Percentiles rank a stretch among this genome's conserved stretches.
Conservation (phyloP, 192 early-diverging fungal genomes). For the Oehlia diaphana region DNA sequence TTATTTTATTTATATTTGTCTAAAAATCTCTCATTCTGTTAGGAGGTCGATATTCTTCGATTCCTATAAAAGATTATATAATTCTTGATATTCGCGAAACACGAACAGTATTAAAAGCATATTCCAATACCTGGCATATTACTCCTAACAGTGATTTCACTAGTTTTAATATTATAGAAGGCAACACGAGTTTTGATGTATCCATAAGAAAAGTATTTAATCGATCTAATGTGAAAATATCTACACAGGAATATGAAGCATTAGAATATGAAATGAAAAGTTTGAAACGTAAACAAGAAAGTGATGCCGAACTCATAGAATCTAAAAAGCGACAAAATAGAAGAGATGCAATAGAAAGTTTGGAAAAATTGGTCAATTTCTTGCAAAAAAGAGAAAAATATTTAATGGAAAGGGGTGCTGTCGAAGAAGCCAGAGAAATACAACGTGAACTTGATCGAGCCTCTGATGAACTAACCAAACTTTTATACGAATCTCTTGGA, state of each 20-base stretch:
- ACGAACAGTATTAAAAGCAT: conserved; percentile 14
- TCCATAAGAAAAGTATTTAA: not conserved
- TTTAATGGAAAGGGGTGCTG: conserved; percentile 15
- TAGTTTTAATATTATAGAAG: conserved; percentile 1
- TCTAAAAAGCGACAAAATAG: conserved; percentile 9
- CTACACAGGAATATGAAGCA: conserved; percentile 12
- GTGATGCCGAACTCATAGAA: not conserved
- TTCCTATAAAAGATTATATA: conserved; percentile 23
- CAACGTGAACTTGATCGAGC: conserved; percentile 10
- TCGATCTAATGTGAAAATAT: not conserved
- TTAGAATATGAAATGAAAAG: conserved; percentile 14
- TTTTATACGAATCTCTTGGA: conserved; percentile 18
- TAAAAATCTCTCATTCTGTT: not conserved
- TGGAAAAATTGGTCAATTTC: conserved; percentile 22
- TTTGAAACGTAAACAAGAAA: conserved; percentile 19
- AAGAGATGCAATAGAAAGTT: not conserved
- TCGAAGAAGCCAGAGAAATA: conserved; percentile 16
- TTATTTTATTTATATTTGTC: not conserved
- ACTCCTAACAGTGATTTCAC: conserved; percentile 20
- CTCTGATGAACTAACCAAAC: not conserved
- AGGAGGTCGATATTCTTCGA: conserved; percentile 23
- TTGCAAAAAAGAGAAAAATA: conserved; percentile 25
- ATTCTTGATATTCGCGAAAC: conserved; percentile 28
- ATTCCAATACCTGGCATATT: conserved; percentile 26
- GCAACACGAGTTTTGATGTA: conserved; percentile 2